These are phyloP conservation scores for Dalbergia cochinchinensis DNA, from an alignment of 306 rosid species.

Conservation along the genomic window DNA sequence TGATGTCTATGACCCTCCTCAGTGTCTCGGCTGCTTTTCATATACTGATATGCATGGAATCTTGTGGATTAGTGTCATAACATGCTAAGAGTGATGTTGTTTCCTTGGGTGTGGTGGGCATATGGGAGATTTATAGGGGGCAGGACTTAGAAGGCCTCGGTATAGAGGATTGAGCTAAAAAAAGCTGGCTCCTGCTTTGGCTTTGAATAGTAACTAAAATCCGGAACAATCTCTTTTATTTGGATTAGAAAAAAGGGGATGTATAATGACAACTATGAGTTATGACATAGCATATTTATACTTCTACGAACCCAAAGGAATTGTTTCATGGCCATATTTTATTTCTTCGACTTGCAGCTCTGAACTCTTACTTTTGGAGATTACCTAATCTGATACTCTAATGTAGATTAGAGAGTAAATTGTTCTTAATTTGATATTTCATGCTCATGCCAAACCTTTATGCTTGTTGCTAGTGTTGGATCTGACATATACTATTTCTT, in stretches of 20 bases:
- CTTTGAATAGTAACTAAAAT: conserved; percentile 22
- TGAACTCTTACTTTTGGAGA: conserved; percentile 8
- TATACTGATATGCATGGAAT: neutral
- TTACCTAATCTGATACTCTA: conserved; percentile 3
- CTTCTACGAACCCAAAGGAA: conserved; percentile 13
- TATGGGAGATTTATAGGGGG: neutral
- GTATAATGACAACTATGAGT: conserved; percentile 7
- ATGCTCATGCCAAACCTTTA: conserved; percentile 1
- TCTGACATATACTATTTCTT: conserved; percentile 42
- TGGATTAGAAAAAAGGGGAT: neutral
- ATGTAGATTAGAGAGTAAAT: conserved; percentile 14
- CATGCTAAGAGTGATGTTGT: neutral
- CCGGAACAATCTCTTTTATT: neutral
- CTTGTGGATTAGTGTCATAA: neutral
- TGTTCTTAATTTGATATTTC: conserved; percentile 26
- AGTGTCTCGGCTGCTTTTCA: neutral
- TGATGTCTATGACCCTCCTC: neutral
- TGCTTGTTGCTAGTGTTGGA: conserved; percentile 39
- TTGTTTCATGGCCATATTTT: neutral
- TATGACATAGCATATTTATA: conserved; percentile 22
- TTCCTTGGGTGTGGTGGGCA: neutral
- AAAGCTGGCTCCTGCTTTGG: conserved; percentile 7
- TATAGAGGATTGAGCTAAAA: conserved; percentile 18
- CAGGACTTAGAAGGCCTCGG: neutral
- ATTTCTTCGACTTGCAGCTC: conserved; percentile 25